Evolutionary conservation across 2,329 filamentous ascomycete genomes (phyloP).

Genomic region (Septoria petroselini): DNA sequence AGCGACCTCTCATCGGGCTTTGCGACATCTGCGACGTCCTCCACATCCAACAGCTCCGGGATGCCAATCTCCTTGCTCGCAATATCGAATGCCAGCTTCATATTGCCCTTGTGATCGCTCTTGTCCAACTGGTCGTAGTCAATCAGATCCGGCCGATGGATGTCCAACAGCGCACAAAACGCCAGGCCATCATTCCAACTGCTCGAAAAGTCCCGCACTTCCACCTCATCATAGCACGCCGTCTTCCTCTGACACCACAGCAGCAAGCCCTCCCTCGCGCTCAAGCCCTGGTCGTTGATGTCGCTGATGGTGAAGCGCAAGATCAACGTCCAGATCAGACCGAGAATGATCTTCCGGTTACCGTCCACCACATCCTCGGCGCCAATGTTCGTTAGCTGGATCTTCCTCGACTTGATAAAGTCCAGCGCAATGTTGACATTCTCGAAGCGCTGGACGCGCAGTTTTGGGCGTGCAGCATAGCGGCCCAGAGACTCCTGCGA

Average conservation of each 20-base stretch:
- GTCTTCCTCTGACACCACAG: conserved; percentile 99
- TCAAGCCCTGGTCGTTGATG: conserved; percentile 97
- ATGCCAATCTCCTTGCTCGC: conserved; percentile 96
- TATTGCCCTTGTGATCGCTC: conserved; percentile 89
- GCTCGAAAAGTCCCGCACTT: conserved; percentile 87
- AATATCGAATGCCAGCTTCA: conserved; percentile 97
- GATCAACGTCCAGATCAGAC: conserved; percentile 98
- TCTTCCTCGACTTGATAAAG: conserved; percentile 84
- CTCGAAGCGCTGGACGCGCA: conserved; percentile 94
- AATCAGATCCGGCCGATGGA: conserved; percentile 93
- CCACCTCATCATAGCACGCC: conserved; percentile 94
- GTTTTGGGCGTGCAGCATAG: conserved; percentile 93
- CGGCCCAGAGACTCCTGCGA: conserved; percentile 91
- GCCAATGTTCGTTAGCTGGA: conserved; percentile 97
- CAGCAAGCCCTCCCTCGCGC: conserved; percentile 89
- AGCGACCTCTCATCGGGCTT: conserved; percentile 94
- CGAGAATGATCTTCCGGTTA: conserved; percentile 94
- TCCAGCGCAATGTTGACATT: conserved; percentile 95
- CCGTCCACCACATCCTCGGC: conserved; percentile 98
- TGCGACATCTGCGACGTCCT: conserved; percentile 94
- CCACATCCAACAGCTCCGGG: conserved; percentile 89
- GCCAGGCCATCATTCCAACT: conserved; percentile 98
- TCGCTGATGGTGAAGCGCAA: conserved; percentile 96
- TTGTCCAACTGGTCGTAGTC: conserved; percentile 96
- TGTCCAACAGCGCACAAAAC: conserved; percentile 93